Base-by-base conservation (phyloP, 176 grass and related monocot species). In the Triticum urartu region DNA sequence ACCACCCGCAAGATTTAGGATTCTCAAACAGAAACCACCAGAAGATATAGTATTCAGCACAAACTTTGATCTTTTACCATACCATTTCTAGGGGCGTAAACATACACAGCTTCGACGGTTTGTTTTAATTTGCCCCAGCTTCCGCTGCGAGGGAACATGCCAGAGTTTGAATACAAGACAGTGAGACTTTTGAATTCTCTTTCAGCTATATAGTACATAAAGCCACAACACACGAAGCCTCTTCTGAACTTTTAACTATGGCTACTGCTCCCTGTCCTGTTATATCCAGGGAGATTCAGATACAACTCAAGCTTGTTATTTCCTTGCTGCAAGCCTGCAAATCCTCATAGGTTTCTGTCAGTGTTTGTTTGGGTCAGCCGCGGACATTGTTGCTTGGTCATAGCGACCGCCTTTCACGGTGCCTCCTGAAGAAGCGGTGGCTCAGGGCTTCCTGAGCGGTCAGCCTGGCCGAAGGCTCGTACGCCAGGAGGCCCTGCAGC, bases 401-500 rank as follows among this genome's bases (percentile, higher is more conserved):
- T 80, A 45, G 40, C 8, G 61, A 69, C 47, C 68, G 35, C 59
- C 36, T 68, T 50, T 86, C 33, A 10, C 70, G 40, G 14, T 65
- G 11, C 58, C 86, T 73, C 13, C 42, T 86, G 72, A 88, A 91
- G 64, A 91, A 91, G 32, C 38, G 78, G 68, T 91, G 90, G 5
- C 42, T 28, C 20, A 88, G 20, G 1, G 83, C 86, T 83, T 91
- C 83, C 39, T 85, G 32, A 79, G 90, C 79, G 11, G 83, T 91
- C 65, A 88, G 24, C 52, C 90, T 88, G 14, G 64, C 64, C 1
- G 70, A 88, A 3, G 90, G 90, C 54, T 91, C 86, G 21, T 91
- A 88, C 0, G 77, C 72, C 25, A 91, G 64, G 56, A 91, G 90
- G 82, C 78, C 65, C 70, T 88, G 87, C 72, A 91, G 54, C 20